These are phyloP conservation scores for Tremellales sp. DNA, from an alignment of 1,284 basidiomycete species.

Conservation along the genomic window DNA sequence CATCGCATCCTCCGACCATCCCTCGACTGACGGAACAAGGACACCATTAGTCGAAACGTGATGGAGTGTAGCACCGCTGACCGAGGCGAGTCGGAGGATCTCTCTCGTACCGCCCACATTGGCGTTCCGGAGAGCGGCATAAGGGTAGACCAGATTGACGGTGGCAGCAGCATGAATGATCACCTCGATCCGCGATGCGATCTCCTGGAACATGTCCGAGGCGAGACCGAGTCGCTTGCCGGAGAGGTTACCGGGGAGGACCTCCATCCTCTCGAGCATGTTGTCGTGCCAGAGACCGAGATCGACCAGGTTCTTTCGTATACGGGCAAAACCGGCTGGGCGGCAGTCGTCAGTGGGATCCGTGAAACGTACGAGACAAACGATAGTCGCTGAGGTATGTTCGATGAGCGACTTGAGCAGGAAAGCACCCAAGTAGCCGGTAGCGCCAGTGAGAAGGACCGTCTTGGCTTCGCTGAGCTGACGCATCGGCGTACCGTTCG, in stretches of 20 bases:
- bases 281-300: conserved; percentile 40
- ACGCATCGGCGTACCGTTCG: conserved; percentile 18
- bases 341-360: conserved; percentile 27
- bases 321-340: conserved; percentile 37
- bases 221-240: conserved; percentile 31
- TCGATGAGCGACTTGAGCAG: conserved; percentile 35
- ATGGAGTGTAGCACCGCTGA: conserved; percentile 39
- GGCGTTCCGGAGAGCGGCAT: conserved; percentile 38
- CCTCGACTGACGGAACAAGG: conserved; percentile 32
- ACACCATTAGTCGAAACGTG: conserved; percentile 46
- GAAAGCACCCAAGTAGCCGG: conserved; percentile 43
- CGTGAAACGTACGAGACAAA: conserved; percentile 42
- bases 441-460: conserved; percentile 42
- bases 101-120: conserved; percentile 45
- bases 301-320: conserved; percentile 40
- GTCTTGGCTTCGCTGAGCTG: conserved; percentile 26
- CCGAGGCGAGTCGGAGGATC: conserved; percentile 40
- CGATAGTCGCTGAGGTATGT: conserved; percentile 34
- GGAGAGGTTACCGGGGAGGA: conserved; percentile 38
- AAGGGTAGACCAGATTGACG: conserved; percentile 45
- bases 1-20: conserved; percentile 32
- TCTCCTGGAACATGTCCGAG: conserved; percentile 22
- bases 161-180: conserved; percentile 42
- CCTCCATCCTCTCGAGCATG: conserved; percentile 36
- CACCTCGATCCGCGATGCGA: conserved; percentile 30